These are phyloP conservation scores for Umbilicaria muhlenbergii DNA, from an alignment of 495 filamentous ascomycete genomes.

Conservation along the genomic window DNA sequence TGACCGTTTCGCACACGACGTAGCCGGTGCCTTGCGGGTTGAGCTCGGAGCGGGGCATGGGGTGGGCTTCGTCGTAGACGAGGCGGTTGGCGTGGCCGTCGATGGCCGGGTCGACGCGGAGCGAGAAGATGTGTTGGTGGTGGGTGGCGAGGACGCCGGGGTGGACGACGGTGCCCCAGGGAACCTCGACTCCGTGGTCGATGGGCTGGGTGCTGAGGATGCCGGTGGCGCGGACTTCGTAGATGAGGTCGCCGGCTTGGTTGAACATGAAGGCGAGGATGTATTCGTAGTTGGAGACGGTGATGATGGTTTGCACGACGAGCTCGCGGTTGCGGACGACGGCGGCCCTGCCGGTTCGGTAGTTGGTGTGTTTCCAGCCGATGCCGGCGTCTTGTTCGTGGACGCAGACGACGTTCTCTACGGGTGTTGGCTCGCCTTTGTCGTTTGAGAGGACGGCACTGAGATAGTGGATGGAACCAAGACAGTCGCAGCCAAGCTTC, in stretches of 20 bases:
- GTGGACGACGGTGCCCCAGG: constrained; percentile 74
- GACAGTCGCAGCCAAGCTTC: constrained; percentile 49
- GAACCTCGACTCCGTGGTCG: constrained; percentile 47
- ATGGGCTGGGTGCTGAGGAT: constrained; percentile 76
- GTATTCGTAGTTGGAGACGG: constrained; percentile 72
- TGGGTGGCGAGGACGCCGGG: constrained; percentile 66
- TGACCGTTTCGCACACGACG: constrained; percentile 41
- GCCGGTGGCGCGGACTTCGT: constrained; percentile 76
- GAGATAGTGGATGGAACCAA: constrained; percentile 53
- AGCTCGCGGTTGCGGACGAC: constrained; percentile 44
- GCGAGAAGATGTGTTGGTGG: constrained; percentile 85
- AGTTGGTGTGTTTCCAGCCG: constrained; percentile 54
- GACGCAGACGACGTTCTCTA: constrained; percentile 46
- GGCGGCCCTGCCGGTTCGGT: constrained; percentile 41
- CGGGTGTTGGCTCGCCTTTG: constrained; percentile 35
- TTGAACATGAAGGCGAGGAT: constrained; percentile 77
- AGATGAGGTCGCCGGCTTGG: constrained; percentile 62
- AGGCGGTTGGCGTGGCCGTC: constrained; percentile 60
- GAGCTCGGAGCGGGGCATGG: constrained; percentile 53
- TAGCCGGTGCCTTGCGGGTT: constrained; percentile 77
- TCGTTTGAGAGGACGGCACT: constrained; percentile 39
- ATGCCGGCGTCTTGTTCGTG: constrained; percentile 55
- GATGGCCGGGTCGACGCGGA: constrained; percentile 70
- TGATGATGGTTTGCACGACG: constrained; percentile 61
- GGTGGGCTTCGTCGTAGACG: constrained; percentile 55